Evolutionary conservation across 768 basidiomycete species (phyloP), one percentile per base, ranked within the genome.

Genomic region (Tulasnella sp.): DNA sequence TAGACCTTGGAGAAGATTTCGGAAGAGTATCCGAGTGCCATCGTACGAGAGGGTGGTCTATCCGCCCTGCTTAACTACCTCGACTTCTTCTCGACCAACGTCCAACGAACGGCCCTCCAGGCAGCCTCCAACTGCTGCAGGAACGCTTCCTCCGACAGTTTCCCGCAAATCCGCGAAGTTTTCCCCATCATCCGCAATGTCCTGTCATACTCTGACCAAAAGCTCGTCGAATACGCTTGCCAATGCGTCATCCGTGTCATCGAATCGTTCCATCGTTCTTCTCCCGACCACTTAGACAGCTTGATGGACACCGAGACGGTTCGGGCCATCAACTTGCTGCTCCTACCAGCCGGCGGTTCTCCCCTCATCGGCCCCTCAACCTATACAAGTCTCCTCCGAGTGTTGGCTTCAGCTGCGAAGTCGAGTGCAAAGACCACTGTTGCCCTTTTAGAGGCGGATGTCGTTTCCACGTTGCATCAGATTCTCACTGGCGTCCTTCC

Each of bases 1-100:
- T 83, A 98, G 97, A 99, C 97, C 0, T 87, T 98, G 86, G 95
- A 98, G 86, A 99, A 99, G 86, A 96, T 99, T 46, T 97, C 97
- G 3, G 95, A 97, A 83, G 98, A 99, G 84, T 96, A 96, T 81
- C 96, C 98, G 0, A 92, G 93, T 80, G 91, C 96, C 20, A 98
- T 99, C 81, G 96, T 98, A 32, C 91, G 95, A 77, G 98, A 98
- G 85, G 95, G 95, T 74, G 98, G 98, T 37, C 88, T 99, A 26
- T 90, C 93, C 13, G 96, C 97, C 37, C 86, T 99, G 51, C 90
- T 99, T 81, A 95, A 94, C 83, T 98, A 94, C 84, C 91, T 99
- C 81, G 97, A 99, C 85, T 99, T 99, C 86, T 99, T 99, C 86
- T 96, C 95, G 20, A 98, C 96, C 81, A 94, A 96, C 40, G 96